Evolutionary conservation across 208 protist genomes (phyloP).

Genomic region (Spongospora subterranea): DNA sequence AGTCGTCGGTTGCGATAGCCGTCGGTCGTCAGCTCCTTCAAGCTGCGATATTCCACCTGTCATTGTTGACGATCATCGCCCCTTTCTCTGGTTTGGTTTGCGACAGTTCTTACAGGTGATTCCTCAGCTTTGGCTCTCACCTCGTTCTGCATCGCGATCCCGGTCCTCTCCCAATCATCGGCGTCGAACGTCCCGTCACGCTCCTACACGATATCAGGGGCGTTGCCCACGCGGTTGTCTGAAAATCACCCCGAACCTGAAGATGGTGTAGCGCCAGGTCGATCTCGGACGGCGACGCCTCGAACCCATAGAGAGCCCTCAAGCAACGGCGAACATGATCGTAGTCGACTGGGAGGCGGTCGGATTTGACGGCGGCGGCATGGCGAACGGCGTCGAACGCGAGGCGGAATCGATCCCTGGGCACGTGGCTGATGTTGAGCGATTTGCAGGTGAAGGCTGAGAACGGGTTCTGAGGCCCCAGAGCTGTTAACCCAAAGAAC

Average conservation of each 20-base stretch:
- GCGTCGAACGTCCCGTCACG: not conserved
- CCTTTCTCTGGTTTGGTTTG: too few relatives aligned
- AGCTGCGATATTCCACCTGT: constrained; percentile 20
- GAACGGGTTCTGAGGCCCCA: constrained; percentile 40
- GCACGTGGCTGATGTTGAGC: not conserved
- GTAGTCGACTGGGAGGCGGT: constrained; percentile 27
- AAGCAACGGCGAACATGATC: not conserved
- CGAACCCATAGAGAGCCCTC: constrained; percentile 2
- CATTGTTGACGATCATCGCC: too few relatives aligned
- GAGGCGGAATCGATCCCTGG: not conserved
- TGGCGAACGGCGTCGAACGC: constrained; percentile 47
- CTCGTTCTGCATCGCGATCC: not conserved
- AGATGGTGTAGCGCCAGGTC: not conserved
- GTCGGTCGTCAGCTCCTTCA: constrained; percentile 4
- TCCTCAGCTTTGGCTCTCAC: not conserved
- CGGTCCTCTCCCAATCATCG: constrained; percentile 9
- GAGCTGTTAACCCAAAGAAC: constrained; percentile 22
- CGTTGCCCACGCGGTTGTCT: not conserved
- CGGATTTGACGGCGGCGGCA: not conserved
- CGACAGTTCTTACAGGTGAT: not conserved
- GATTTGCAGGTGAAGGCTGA: not conserved
- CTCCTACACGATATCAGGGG: not conserved
- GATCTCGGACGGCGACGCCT: constrained; percentile 22
- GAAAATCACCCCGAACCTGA: not conserved
- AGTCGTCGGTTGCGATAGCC: constrained; percentile 13